Conservation (phyloP, 139 green algal species). For the Closterium sp. region DNA sequence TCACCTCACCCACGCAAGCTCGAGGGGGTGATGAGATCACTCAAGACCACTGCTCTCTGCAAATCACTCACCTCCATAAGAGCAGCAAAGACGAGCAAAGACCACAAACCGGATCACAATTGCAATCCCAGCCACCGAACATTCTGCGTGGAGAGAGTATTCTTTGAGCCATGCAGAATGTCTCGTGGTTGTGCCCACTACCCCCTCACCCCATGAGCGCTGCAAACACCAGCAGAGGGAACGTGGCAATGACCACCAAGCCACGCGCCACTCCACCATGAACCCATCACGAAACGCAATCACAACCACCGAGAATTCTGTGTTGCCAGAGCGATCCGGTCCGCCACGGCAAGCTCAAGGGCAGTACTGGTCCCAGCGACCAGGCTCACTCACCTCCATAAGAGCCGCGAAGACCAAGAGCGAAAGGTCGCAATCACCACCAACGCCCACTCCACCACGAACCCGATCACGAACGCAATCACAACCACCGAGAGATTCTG, state of each 20-base stretch:
- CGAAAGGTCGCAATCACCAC: slow-evolving; percentile 67
- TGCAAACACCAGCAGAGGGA: neutral
- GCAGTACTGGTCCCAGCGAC: neutral
- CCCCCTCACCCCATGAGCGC: too few relatives aligned
- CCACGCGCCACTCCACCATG: slow-evolving; percentile 68
- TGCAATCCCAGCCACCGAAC: too few relatives aligned
- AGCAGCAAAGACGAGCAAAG: too few relatives aligned
- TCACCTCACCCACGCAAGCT: too few relatives aligned
- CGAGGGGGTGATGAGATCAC: too few relatives aligned
- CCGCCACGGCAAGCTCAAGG: slow-evolving; percentile 27
- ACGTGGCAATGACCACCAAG: slow-evolving; percentile 55
- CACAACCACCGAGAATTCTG: slow-evolving; percentile 49
- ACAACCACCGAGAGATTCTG: slow-evolving; percentile 63
- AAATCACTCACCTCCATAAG: too few relatives aligned
- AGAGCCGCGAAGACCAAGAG: slow-evolving; percentile 56
- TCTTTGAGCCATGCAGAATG: too few relatives aligned
- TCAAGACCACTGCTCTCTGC: too few relatives aligned
- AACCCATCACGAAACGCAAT: slow-evolving; percentile 62
- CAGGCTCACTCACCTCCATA: slow-evolving; percentile 1
- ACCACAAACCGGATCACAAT: too few relatives aligned
- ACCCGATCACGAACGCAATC: slow-evolving; percentile 57
- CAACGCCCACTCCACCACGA: slow-evolving; percentile 71
- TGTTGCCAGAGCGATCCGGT: neutral
- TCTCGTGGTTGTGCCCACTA: too few relatives aligned
- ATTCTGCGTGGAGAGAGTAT: too few relatives aligned